Evolutionary conservation across 2,329 filamentous ascomycete genomes (phyloP).

Genomic region (Dactylellina sp.): DNA sequence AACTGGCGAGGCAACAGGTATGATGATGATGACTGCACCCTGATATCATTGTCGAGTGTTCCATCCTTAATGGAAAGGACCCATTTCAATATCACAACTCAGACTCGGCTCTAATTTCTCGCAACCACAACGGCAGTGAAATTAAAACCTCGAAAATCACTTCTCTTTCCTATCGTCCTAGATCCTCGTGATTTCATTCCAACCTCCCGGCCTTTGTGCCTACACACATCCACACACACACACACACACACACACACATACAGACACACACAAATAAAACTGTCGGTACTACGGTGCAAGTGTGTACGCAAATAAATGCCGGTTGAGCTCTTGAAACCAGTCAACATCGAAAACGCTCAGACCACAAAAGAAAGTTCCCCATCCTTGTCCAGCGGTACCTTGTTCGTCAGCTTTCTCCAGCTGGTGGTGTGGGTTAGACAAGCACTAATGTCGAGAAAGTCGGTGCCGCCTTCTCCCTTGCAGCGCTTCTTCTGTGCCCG

Average conservation of each 20-base stretch:
- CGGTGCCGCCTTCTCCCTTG: slow-evolving; percentile 4
- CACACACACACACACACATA: no score
- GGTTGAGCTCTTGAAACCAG: slow-evolving; percentile 8
- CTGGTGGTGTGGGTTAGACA: slow-evolving; percentile 36
- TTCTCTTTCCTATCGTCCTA: no score
- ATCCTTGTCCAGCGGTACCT: slow-evolving; percentile 30
- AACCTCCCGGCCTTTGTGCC: slow-evolving; percentile 6
- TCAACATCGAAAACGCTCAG: slow-evolving; percentile 33
- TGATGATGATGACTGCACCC: not conserved
- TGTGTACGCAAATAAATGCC: not conserved
- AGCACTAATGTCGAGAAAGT: slow-evolving; percentile 28
- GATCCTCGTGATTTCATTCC: slow-evolving; percentile 17
- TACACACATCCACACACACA: not conserved
- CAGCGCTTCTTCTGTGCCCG: slow-evolving; percentile 13
- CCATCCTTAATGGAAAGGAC: slow-evolving; percentile 3
- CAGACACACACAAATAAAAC: no score
- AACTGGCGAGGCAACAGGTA: no score
- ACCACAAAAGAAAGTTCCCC: slow-evolving; percentile 35
- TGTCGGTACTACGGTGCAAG: no score
- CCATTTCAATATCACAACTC: slow-evolving; percentile 25
- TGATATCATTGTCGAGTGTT: slow-evolving; percentile 49
- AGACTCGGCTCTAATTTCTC: slow-evolving; percentile 5
- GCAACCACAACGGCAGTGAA: slow-evolving; percentile 21
- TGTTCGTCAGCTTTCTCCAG: slow-evolving; percentile 23
- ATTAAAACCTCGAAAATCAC: slow-evolving; percentile 45